A percentile compares a stretch with the other conserved stretches of the same genome.
phyloP scores from a whole-genome alignment of 176 grass and related monocot genomes.

The Cymbopogon citratus region DNA sequence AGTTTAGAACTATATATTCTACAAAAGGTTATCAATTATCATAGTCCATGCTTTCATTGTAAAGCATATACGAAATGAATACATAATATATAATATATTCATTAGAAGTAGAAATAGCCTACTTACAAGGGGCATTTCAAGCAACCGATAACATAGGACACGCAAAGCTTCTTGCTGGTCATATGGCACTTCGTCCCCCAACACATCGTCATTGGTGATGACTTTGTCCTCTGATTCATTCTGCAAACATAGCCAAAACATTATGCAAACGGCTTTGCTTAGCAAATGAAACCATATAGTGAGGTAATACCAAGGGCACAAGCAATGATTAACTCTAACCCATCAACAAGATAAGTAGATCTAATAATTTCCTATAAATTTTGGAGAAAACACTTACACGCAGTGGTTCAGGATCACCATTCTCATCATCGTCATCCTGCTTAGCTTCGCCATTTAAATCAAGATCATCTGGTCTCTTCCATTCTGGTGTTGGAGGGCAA shows the following conservation, averaged over 20 bases:
- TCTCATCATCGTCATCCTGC: slow-evolving; percentile 79
- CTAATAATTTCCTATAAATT: background rate
- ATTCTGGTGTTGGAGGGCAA: slow-evolving; percentile 88
- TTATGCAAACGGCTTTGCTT: background rate
- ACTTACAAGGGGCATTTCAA: slow-evolving; percentile 76
- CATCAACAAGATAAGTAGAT: background rate
- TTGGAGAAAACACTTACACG: slow-evolving; percentile 45
- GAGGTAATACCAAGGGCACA: background rate
- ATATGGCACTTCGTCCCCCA: slow-evolving; percentile 75
- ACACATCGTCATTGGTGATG: slow-evolving; percentile 88
- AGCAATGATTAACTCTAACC: background rate
- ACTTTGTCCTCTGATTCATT: slow-evolving; percentile 54
- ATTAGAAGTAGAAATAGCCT: background rate
- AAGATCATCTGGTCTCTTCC: slow-evolving; percentile 84
- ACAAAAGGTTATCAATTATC: background rate
- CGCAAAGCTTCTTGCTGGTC: slow-evolving; percentile 82
- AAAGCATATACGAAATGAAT: background rate
- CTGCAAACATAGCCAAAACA: slow-evolving; percentile 43
- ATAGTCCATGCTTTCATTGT: background rate
- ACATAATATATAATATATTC: too few relatives aligned
- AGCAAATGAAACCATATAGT: background rate
- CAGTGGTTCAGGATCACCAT: slow-evolving; percentile 37
- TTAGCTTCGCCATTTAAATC: slow-evolving; percentile 98
- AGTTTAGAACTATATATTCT: background rate
- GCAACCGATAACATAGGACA: slow-evolving; percentile 66